A percentile compares a stretch with the other conserved stretches of the same genome.
Conservation (phyloP, 345 rosid genomes). For the Iberis pinnata region DNA sequence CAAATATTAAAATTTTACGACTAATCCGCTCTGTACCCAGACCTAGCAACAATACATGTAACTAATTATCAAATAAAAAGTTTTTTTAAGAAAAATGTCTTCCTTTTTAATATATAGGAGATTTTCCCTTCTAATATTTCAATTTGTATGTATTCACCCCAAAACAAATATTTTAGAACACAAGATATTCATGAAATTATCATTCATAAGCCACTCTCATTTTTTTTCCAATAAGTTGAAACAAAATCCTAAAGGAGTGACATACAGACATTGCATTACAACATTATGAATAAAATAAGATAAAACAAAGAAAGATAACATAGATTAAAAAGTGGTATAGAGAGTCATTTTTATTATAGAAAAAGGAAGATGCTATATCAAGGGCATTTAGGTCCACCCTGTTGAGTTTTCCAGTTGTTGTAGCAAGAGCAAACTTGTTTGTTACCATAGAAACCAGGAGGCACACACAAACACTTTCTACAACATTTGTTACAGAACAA, state of each 20-base stretch:
- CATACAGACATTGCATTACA: neutral
- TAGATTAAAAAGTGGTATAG: neutral
- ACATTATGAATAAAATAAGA: neutral
- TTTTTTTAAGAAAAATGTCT: too few relatives aligned
- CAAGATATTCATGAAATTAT: too few relatives aligned
- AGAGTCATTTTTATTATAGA: too few relatives aligned
- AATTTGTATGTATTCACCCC: too few relatives aligned
- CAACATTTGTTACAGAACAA: conserved; percentile 71
- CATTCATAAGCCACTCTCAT: neutral
- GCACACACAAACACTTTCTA: conserved; percentile 63
- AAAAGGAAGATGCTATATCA: neutral
- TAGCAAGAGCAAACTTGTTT: conserved; percentile 67
- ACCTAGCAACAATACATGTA: too few relatives aligned
- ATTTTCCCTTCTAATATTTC: too few relatives aligned
- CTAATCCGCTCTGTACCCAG: too few relatives aligned
- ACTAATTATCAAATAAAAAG: too few relatives aligned
- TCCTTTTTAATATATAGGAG: too few relatives aligned
- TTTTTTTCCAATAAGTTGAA: neutral
- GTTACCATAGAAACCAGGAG: conserved; percentile 59
- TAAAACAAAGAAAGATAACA: too few relatives aligned
- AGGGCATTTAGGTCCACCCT: conserved; percentile 78
- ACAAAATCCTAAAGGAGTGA: neutral
- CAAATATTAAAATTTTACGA: too few relatives aligned
- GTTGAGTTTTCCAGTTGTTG: conserved; percentile 66
- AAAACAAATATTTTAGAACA: too few relatives aligned